These are phyloP conservation scores for Trichomonascaceae sp. DNA, from an alignment of 1,139 yeast species.

Conservation along the genomic window DNA sequence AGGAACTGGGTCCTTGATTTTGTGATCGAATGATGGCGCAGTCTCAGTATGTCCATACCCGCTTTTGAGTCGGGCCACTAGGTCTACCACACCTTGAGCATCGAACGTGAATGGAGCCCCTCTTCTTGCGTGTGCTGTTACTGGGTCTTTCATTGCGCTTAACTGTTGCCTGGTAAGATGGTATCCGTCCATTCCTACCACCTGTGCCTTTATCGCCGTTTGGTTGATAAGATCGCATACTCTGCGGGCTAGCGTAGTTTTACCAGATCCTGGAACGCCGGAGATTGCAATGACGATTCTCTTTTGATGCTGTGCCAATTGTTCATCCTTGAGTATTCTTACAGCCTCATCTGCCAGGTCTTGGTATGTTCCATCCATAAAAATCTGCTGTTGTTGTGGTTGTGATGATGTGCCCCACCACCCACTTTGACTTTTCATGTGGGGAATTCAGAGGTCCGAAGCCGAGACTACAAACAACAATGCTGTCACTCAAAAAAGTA, in stretches of 20 bases:
- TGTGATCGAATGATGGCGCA: constrained; percentile 67
- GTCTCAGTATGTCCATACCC: constrained; percentile 25
- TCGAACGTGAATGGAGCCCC: constrained; percentile 87
- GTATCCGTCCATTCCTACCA: constrained; percentile 68
- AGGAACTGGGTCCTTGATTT: constrained; percentile 43
- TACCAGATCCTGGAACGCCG: constrained; percentile 80
- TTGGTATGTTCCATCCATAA: no score
- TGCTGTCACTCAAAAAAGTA: no score
- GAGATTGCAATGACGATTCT: constrained; percentile 46
- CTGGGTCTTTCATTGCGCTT: constrained; percentile 38
- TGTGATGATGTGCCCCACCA: no score
- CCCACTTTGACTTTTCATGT: no score
- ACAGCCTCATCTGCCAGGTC: no score
- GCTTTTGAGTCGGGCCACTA: constrained; percentile 21
- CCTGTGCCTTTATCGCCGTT: constrained; percentile 10
- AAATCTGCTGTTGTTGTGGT: no score
- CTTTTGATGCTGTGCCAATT: no score
- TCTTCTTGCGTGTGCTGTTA: constrained; percentile 46
- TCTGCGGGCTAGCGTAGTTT: constrained; percentile 47
- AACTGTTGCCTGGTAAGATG: constrained; percentile 54
- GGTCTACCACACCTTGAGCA: constrained; percentile 33
- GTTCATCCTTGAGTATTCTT: no score
- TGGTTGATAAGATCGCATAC: constrained; percentile 32
- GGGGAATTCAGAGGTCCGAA: no score
- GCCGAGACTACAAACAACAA: no score